Base-by-base conservation (phyloP, 2,329 filamentous ascomycete genomes). In the Pseudogymnoascus sp. region DNA sequence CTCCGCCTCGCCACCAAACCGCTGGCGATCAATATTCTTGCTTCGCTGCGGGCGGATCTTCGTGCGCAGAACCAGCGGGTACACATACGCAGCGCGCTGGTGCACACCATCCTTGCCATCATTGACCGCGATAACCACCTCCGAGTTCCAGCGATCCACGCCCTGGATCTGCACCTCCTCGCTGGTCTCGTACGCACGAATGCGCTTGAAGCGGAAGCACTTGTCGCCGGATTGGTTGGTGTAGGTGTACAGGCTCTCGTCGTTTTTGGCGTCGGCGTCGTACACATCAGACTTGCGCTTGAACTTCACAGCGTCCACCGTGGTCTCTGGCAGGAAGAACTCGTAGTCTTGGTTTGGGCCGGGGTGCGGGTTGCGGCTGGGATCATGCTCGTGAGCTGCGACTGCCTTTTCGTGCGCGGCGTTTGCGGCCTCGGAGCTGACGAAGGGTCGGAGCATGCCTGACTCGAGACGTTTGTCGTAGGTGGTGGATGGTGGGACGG, bases 31-130 rank as follows among this genome's bases (percentile, higher is more conserved):
- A 67, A 87, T 86, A 70, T 85, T 85, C 78, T 84, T 87, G 65
- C 80, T 82, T 64, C 86, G 81, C 74, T 87, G 85, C 31, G 84
- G 84, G 49, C 84, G 79, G 69, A 89, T 84, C 21, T 80, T 79
- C 56, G 80, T 84, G 62, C 84, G 82, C 73, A 88, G 85, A 75
- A 88, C 83, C 66, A 89, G 80, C 3, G 87, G 87, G 69, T 88
- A 89, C 74, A 88, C 89, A 73, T 86, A 88, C 11, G 82, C 83
- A 5, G 80, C 86, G 72, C 83, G 84, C 66, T 84, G 79, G 60
- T 76, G 72, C 63, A 76, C 74, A 60, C 79, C 79, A 66, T 80
- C 78, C 38, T 66, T 80, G 66, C 82, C 81, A 66, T 85, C 80
- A 68, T 84, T 80, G 69, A 82, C 81, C 2, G 83, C 79, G 28